These are phyloP conservation scores for Cercospora sp. DNA, from an alignment of 2,329 filamentous ascomycete genomes.

Conservation along the genomic window DNA sequence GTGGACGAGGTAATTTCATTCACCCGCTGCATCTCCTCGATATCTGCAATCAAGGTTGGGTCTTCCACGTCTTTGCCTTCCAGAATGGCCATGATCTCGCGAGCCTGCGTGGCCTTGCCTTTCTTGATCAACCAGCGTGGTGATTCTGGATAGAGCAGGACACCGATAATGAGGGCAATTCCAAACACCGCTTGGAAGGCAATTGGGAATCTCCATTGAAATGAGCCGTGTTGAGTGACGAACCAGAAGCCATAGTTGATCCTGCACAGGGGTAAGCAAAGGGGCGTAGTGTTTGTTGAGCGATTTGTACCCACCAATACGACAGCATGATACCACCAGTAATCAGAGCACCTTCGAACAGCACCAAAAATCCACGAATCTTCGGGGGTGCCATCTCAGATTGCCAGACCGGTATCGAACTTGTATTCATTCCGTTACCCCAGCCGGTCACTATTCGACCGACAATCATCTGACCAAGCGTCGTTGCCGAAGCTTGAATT, in stretches of 20 bases:
- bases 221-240: constrained; percentile 42
- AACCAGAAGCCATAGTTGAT: constrained; percentile 48
- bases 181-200: constrained; percentile 58
- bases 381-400: constrained; percentile 74
- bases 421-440: constrained; percentile 40
- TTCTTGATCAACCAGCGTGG: constrained; percentile 56
- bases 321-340: constrained; percentile 50
- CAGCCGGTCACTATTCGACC: constrained; percentile 54
- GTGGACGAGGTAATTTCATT: constrained; percentile 20
- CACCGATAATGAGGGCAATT: constrained; percentile 50
- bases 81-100: constrained; percentile 54
- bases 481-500: constrained; percentile 56
- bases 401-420: constrained; percentile 50
- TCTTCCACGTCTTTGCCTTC: constrained; percentile 52
- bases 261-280: constrained; percentile 53
- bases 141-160: constrained; percentile 56
- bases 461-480: constrained; percentile 49
- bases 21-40: constrained; percentile 32
- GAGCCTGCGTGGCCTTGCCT: constrained; percentile 48
- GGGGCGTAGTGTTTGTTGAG: constrained; percentile 62
- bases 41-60: constrained; percentile 58
- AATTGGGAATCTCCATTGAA: constrained; percentile 56
- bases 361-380: constrained; percentile 87
- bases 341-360: constrained; percentile 85
- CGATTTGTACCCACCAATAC: constrained; percentile 54